Evolutionary conservation across 257 asterid genomes (phyloP), one percentile per base, ranked within the genome.

Genomic region (Capsicum baccatum): DNA sequence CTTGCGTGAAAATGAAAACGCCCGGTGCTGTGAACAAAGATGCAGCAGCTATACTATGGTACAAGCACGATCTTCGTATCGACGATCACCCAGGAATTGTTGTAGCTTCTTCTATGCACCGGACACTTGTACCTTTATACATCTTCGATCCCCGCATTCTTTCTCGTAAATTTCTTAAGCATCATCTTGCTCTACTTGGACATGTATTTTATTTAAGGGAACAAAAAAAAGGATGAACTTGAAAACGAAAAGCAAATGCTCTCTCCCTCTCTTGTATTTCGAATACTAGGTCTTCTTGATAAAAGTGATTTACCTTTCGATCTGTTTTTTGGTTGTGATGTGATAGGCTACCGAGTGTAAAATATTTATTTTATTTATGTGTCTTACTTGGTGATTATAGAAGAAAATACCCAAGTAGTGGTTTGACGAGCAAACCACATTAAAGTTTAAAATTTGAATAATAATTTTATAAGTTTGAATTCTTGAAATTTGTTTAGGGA

Each of bases 21-120:
- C 42, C 57, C 47, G 52, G 86, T 59, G 85, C 85, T 62, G 87
- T 83, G 63, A 87, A 83, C 86, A 85, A 67, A 54, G 48, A 9
- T 16, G 89, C 88, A 5, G 80, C 95, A 6, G 99, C 98, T 42
- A 89, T 95, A 79, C 84, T 95, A 16, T 95, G 97, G 98, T 93
- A 90, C 95, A 95, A 95, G 90, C 94, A 95, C 83, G 99, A 94
- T 86, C 99, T 95, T 87, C 97, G 98, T 35, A 37, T 95, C 12
- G 95, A 92, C 68, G 98, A 95, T 87, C 99, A 95, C 87, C 93
- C 93, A 4, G 98, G 97, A 63, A 91, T 95, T 15, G 83, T 89
- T 2, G 91, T 96, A 8, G 96, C 98, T 39, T 90, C 98, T 39
- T 90, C 97, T 17, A 85, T 86, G 89, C 92, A 94, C 83, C 86